These are phyloP conservation scores for Diaporthe citri DNA, from an alignment of 2,329 filamentous ascomycete genomes.

Conservation along the genomic window DNA sequence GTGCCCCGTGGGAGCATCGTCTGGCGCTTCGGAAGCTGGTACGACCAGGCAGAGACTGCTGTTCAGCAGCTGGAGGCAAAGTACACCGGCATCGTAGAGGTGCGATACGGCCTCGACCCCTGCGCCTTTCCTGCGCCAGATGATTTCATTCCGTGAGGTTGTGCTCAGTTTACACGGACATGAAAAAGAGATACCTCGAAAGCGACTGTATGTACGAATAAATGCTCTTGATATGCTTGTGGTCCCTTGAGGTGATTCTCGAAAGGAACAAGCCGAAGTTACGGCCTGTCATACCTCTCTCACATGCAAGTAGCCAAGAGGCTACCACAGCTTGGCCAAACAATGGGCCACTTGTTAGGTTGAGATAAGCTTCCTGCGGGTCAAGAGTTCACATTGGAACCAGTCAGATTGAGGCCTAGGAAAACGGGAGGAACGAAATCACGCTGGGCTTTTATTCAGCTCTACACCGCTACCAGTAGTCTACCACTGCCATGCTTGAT, in stretches of 20 bases:
- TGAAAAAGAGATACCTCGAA: neutral
- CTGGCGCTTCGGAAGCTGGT: slow-evolving; percentile 32
- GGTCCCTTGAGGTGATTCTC: neutral
- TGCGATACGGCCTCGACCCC: slow-evolving; percentile 22
- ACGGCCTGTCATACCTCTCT: neutral
- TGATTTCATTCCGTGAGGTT: neutral
- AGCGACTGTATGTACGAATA: neutral
- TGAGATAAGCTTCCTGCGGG: neutral
- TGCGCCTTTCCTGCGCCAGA: neutral
- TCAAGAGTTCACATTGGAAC: neutral
- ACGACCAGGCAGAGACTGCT: slow-evolving; percentile 16
- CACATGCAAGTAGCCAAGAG: neutral
- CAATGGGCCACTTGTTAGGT: neutral
- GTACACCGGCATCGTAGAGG: neutral
- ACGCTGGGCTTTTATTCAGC: neutral
- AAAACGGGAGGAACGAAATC: neutral
- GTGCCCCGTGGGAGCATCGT: neutral
- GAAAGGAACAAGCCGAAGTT: neutral
- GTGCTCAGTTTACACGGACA: neutral
- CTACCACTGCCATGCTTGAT: neutral
- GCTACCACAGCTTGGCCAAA: neutral
- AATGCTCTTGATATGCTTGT: neutral
- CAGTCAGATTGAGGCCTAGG: neutral
- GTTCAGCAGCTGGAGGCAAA: neutral
- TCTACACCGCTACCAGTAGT: neutral